Evolutionary conservation across 352 stramenopile genomes (phyloP).

Genomic region (Aphanomyces stellatus): DNA sequence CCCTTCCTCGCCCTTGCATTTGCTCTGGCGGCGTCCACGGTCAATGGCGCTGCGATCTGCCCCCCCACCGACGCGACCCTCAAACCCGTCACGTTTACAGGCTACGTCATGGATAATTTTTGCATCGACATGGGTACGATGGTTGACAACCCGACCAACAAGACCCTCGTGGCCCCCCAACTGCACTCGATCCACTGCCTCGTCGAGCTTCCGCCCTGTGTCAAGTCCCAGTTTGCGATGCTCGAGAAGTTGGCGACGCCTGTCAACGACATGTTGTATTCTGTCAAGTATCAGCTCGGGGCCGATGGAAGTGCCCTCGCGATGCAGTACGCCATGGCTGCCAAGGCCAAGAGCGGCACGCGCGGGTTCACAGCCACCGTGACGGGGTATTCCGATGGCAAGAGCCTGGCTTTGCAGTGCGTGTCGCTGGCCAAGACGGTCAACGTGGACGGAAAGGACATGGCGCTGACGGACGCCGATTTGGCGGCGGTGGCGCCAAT

Average conservation of each 20-base stretch:
- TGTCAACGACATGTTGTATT: neutral
- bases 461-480: neutral
- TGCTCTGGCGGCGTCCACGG: neutral
- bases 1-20: too few species aligned
- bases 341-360: neutral
- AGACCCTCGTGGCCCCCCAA: constrained; percentile 21
- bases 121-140: constrained; percentile 27
- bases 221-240: constrained; percentile 20
- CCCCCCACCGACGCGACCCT: neutral
- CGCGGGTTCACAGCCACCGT: neutral
- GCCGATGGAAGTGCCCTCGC: neutral
- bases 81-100: constrained; percentile 21
- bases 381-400: neutral
- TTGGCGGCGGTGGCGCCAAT: too few species aligned
- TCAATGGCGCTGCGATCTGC: neutral
- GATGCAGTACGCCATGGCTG: neutral
- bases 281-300: neutral
- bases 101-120: constrained; percentile 29
- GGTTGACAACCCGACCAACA: constrained; percentile 20
- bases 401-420: neutral
- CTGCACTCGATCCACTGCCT: constrained; percentile 29
- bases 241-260: constrained; percentile 21
- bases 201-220: constrained; percentile 25
- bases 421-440: neutral
- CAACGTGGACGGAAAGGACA: neutral